Base-by-base conservation (phyloP, 2,329 filamentous ascomycete genomes). In the Fusarium sp. region DNA sequence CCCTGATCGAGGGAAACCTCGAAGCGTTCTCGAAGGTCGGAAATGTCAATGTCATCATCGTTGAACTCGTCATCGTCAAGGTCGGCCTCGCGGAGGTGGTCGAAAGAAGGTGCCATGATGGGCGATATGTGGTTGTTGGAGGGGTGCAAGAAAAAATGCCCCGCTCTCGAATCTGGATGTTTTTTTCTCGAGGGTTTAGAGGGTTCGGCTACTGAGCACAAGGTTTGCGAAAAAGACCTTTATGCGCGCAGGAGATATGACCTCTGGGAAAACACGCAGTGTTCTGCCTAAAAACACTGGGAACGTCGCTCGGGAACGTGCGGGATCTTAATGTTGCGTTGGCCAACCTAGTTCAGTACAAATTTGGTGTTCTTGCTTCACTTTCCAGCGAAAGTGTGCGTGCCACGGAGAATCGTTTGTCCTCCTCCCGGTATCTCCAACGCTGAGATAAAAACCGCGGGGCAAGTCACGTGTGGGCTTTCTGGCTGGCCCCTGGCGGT, bases 1-100 rank as follows among this genome's bases (percentile, higher is more conserved):
- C 96, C 96, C 82, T 97, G 93, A 81, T 99, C 96, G 73, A 98
- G 87, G 80, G 95, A 93, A 70, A 98, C 95, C 83, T 98, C 94
- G 81, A 95, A 98, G 83, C 97, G 94, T 81, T 97, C 95, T 81
- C 91, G 89, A 75, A 99, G 88, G 84, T 99, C 95, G 76, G 93
- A 95, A 81, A 97, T 94, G 81, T 98, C 95, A 82, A 98, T 92
- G 81, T 98, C 94, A 79, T 95, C 92, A 83, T 96, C 92, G 80
- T 97, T 95, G 80, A 92, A 92, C 80, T 95, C 91, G 78, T 96
- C 94, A 74, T 91, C 89, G 78, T 91, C 89, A 81, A 95, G 91
- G 81, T 97, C 93, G 77, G 95, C 93, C 82, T 97, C 94, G 82
- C 92, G 92, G 80, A 98, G 87, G 78, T 94, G 92, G 80, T 97